Evolutionary conservation across 352 stramenopile genomes (phyloP).

Genomic region (Globisporangium alternatum): DNA sequence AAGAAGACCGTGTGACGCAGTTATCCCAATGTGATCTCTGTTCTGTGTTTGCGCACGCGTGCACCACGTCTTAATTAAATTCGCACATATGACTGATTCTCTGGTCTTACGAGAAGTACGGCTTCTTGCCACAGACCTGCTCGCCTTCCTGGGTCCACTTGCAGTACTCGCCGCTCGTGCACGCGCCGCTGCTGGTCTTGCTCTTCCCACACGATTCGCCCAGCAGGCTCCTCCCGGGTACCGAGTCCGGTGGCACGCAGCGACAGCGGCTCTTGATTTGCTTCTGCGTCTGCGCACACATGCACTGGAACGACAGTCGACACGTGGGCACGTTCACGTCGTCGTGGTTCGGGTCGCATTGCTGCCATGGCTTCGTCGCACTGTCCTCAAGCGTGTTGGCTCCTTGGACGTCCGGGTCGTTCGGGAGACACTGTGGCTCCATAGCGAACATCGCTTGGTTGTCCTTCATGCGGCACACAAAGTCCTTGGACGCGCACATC

Average conservation of each 20-base stretch:
- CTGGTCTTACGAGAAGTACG: slow-evolving; percentile 26
- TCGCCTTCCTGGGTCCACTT: slow-evolving; percentile 31
- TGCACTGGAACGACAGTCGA: slow-evolving; percentile 41
- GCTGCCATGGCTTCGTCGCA: slow-evolving; percentile 29
- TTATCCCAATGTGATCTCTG: too few species aligned
- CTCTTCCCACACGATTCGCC: slow-evolving; percentile 22
- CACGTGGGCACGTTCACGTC: slow-evolving; percentile 34
- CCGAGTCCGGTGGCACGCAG: slow-evolving; percentile 39
- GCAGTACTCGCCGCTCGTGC: slow-evolving; percentile 36
- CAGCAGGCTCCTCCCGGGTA: slow-evolving; percentile 24
- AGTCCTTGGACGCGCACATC: slow-evolving; percentile 44
- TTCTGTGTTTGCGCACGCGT: too few species aligned
- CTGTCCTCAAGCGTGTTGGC: slow-evolving; percentile 35
- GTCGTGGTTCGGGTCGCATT: slow-evolving; percentile 31
- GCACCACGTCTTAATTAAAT: not conserved
- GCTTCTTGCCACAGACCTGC: slow-evolving; percentile 36
- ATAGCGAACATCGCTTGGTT: slow-evolving; percentile 35
- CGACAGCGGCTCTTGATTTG: slow-evolving; percentile 17
- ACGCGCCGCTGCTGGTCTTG: slow-evolving; percentile 17
- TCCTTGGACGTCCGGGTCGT: slow-evolving; percentile 30
- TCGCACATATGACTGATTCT: not conserved
- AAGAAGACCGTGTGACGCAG: too few species aligned
- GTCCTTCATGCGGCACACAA: slow-evolving; percentile 47
- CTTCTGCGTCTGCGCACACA: slow-evolving; percentile 14
- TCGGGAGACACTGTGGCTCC: slow-evolving; percentile 34